Percentiles rank a stretch among this genome's conserved stretches.
These are phyloP conservation scores for Vigna mungo DNA, from an alignment of 306 rosid genomes.

Conservation along the genomic window DNA sequence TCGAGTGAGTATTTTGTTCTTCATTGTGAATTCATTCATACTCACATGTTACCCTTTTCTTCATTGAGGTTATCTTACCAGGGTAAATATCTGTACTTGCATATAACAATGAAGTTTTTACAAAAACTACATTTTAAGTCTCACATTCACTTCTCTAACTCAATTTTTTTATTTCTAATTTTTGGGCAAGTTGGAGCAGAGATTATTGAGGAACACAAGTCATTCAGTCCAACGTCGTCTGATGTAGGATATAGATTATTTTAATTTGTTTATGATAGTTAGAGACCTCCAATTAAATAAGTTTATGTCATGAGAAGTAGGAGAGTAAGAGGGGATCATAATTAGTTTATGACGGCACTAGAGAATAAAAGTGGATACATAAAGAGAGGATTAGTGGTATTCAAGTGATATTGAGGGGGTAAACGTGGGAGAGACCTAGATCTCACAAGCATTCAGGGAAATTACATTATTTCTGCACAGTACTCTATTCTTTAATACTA, in stretches of 20 bases:
- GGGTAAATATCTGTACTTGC: slow-evolving; percentile 36
- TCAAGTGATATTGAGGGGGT: not conserved
- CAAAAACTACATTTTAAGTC: slow-evolving; percentile 18
- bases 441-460: not conserved
- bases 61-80: slow-evolving; percentile 8
- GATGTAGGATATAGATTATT: not conserved
- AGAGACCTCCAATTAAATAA: not conserved
- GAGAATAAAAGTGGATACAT: not conserved
- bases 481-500: not conserved
- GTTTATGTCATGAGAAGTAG: not conserved
- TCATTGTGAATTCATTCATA: slow-evolving; percentile 35
- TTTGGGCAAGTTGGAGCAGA: slow-evolving; percentile 16
- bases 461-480: not conserved
- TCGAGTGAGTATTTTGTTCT: slow-evolving; percentile 62
- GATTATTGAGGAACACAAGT: not conserved
- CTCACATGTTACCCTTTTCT: slow-evolving; percentile 29
- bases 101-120: slow-evolving; percentile 23
- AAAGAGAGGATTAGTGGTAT: not conserved
- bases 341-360: not conserved
- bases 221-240: slow-evolving; percentile 8
- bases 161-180: not conserved
- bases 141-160: slow-evolving; percentile 15
- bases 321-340: slow-evolving; percentile 1
- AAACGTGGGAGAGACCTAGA: not conserved
- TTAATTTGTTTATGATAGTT: not conserved